Base-by-base conservation (phyloP, 257 asterid species). In the Nicotiana obtusifolia region DNA sequence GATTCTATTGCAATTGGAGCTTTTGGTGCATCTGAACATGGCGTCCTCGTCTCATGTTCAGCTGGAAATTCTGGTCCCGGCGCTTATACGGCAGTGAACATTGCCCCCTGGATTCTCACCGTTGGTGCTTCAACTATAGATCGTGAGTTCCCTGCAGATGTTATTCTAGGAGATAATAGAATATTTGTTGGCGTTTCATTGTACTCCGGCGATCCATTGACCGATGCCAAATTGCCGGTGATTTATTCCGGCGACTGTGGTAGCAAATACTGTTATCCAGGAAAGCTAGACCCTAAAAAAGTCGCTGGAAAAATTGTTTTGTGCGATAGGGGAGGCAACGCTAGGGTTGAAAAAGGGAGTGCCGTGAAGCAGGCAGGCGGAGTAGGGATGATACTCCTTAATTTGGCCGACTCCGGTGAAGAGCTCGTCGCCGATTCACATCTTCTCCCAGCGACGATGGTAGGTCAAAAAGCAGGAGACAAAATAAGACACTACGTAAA, bases 361-460 rank as follows among this genome's bases (percentile, higher is more conserved):
- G 96, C 99, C 6, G 99, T 95, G n/a, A 96, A 91, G 79, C n/a
- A 78, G 1, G 97, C 99, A 7, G 98, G 99, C 2, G 99, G 99
- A 0, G 92, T 84, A 0, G 99, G 97, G 7, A 84, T 95, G 97
- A 92, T 95, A 10, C 56, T 95, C 56, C 98, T 96, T 4, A 95
- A 95, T 64, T 78, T 92, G 20, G 98, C 86, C 2, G 98, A 92
- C 59, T 89, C 97, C 14, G 99, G 97, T 3, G 99, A 95, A 71
- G 99, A 95, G 68, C 94, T 95, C 37, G 87, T 95, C 19, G 97
- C 99, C 0, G 99, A 95, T 52, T 89, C 99, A 0, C 99, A 95
- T 87, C 95, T 95, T 10, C 68, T 95, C 0, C 97, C 99, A 0
- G 97, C 99, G 1, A 91, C 98, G 0, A 93, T 91, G 97, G 99